Base-by-base conservation (phyloP, 768 basidiomycete genomes). In the Xanthoconium purpureum region DNA sequence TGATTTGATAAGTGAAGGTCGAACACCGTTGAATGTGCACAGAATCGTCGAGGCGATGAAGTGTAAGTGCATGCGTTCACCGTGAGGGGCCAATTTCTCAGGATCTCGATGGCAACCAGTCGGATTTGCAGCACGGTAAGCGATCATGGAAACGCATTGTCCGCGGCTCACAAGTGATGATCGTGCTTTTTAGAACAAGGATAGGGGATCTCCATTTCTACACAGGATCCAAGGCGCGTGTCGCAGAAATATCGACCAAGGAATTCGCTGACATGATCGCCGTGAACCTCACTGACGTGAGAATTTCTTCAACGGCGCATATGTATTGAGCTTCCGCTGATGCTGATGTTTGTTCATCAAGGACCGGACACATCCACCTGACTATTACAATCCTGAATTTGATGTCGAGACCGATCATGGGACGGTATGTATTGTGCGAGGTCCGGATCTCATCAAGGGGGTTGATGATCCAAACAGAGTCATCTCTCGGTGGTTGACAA, bases 41-140 rank as follows among this genome's bases (percentile, higher is more conserved):
- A 79, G 94, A 45, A 68, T 91, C 6, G 77, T 98, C 14, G 97
- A 98, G 71, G 81, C 83, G 0, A 77, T 93, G 68, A 97, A 98
- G 67, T 97, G 83, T 85, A 56, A 73, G 82, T 69, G n/a, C 59
- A 59, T 58, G 56, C 18, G 58, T 64, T 61, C 29, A 28, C 49
- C 46, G 50, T 59, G 55, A 61, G 55, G 29, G 20, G 36, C 46
- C 13, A 52, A 24, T 38, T 47, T 52, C 55, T 54, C 58, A 51
- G 43, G 35, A 17, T 47, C 35, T 29, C 38, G 18, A 57, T 29
- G 54, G 51, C 53, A 24, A 53, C 47, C 56, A 81, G 84, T 87
- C 60, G 87, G 84, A 0, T 88, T 87, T 64, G 85, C 84, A 50
- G 85, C 85, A 6, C 71, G 81, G 81, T 81, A 56, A 6, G 74